A percentile compares a stretch with the other conserved stretches of the same genome.
These are phyloP conservation scores for Lactuca sativa DNA, from an alignment of 129 eudicot genomes.

Conservation along the genomic window DNA sequence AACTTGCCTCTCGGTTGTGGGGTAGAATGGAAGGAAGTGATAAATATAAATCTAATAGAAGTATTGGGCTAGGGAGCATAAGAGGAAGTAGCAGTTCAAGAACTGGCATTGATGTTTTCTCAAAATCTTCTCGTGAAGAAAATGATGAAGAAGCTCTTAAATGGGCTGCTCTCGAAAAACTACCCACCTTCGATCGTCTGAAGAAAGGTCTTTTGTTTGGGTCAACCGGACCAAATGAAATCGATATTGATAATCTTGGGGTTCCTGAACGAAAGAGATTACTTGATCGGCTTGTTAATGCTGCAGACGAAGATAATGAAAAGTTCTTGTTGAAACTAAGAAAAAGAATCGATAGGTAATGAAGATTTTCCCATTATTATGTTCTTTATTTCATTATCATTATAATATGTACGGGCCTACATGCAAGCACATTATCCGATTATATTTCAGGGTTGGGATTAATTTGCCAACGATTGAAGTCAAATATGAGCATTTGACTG, in stretches of 20 bases:
- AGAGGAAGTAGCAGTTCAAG: slow-evolving; percentile 43
- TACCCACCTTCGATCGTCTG: slow-evolving; percentile 74
- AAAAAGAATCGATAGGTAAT: slow-evolving; percentile 56
- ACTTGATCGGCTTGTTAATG: slow-evolving; percentile 55
- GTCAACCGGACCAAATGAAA: slow-evolving; percentile 54
- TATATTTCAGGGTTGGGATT: slow-evolving; percentile 59
- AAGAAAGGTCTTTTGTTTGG: slow-evolving; percentile 70
- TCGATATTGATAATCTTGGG: slow-evolving; percentile 61
- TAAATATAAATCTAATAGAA: slow-evolving; percentile 32
- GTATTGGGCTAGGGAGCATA: slow-evolving; percentile 26
- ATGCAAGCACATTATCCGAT: background rate
- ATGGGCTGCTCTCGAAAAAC: slow-evolving; percentile 92
- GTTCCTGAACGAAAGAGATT: slow-evolving; percentile 43
- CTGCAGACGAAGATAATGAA: slow-evolving; percentile 70
- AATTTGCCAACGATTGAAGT: slow-evolving; percentile 84
- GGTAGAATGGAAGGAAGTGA: slow-evolving; percentile 39
- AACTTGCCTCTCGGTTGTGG: background rate
- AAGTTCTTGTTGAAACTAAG: slow-evolving; percentile 61
- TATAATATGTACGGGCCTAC: background rate
- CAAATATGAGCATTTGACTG: slow-evolving; percentile 59
- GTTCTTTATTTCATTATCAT: background rate
- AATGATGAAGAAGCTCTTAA: slow-evolving; percentile 87
- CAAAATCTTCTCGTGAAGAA: slow-evolving; percentile 55
- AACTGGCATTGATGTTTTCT: slow-evolving; percentile 42
- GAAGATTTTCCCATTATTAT: background rate